phyloP scores from a whole-genome alignment of 1,284 basidiomycete genomes.

The Irpex sp. region DNA sequence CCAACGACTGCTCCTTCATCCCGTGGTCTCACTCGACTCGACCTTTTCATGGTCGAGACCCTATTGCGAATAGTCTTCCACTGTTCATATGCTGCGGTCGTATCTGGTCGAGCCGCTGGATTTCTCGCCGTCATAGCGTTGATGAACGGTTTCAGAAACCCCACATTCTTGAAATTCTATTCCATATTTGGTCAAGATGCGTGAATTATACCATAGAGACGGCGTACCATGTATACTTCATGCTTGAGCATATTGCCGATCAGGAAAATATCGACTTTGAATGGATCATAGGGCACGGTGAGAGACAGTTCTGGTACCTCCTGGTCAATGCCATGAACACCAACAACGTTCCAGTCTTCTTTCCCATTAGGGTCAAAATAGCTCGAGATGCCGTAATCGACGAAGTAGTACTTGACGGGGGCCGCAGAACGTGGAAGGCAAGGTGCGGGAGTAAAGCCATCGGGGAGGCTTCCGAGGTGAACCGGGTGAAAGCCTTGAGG shows the following conservation, averaged over 20 bases:
- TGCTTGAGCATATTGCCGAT: constrained; percentile 16
- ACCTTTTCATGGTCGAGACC: not conserved
- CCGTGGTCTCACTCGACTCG: not conserved
- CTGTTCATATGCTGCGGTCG: not conserved
- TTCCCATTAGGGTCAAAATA: not conserved
- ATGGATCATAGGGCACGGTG: constrained; percentile 20
- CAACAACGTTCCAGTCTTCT: constrained; percentile 6
- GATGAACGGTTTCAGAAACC: constrained; percentile 7
- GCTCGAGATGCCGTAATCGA: constrained; percentile 15
- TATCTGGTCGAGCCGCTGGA: not conserved
- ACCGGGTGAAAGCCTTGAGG: constrained; percentile 23
- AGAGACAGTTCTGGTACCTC: constrained; percentile 20
- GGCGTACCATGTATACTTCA: constrained; percentile 12
- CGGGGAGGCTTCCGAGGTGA: not conserved
- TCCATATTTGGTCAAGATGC: not conserved
- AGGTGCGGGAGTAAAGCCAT: constrained; percentile 11
- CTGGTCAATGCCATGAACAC: constrained; percentile 13
- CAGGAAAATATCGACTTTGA: constrained; percentile 21
- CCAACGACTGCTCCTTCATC: not conserved
- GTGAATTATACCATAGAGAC: not conserved
- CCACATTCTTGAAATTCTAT: constrained; percentile 9
- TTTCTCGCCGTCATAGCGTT: not conserved
- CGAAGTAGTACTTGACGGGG: constrained; percentile 14
- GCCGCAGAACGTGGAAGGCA: constrained; percentile 14
- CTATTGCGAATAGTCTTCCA: not conserved